These are phyloP conservation scores for Stephanodiscus triporus DNA, from an alignment of 108 stramenopile species.

Conservation along the genomic window DNA sequence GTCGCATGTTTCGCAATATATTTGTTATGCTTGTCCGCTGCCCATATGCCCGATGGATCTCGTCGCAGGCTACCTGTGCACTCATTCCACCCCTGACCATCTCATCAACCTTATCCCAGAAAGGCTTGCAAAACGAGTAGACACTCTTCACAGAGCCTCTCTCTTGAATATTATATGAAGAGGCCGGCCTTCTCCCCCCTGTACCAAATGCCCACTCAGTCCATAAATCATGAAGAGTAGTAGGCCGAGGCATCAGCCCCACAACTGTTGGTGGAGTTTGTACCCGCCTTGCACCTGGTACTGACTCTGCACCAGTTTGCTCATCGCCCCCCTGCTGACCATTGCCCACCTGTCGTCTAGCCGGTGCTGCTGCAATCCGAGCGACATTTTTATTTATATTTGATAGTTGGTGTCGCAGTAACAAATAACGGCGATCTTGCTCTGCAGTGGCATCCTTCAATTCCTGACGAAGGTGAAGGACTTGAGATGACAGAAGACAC, in stretches of 20 bases:
- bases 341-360: neutral
- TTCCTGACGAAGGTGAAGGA: neutral
- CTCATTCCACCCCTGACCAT: too few relatives aligned
- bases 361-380: neutral
- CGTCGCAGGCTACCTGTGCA: too few relatives aligned
- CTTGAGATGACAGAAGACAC: neutral
- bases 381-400: neutral
- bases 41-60: too few relatives aligned
- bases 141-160: conserved; percentile 25
- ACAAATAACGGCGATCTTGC: neutral
- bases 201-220: conserved; percentile 43
- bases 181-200: conserved; percentile 35
- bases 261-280: too few relatives aligned
- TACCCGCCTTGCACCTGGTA: too few relatives aligned
- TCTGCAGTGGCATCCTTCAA: neutral
- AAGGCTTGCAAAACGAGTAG: too few relatives aligned
- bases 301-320: neutral
- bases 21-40: too few relatives aligned
- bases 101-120: too few relatives aligned
- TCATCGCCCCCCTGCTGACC: neutral
- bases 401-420: neutral
- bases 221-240: conserved; percentile 38
- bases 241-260: conserved; percentile 4
- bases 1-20: too few relatives aligned
- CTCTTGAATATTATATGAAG: conserved; percentile 33